Percentiles rank a stretch among this genome's conserved stretches.
phyloP scores from a whole-genome alignment of 192 early-diverging fungal genomes.

The Neocallimastix lanati region DNA sequence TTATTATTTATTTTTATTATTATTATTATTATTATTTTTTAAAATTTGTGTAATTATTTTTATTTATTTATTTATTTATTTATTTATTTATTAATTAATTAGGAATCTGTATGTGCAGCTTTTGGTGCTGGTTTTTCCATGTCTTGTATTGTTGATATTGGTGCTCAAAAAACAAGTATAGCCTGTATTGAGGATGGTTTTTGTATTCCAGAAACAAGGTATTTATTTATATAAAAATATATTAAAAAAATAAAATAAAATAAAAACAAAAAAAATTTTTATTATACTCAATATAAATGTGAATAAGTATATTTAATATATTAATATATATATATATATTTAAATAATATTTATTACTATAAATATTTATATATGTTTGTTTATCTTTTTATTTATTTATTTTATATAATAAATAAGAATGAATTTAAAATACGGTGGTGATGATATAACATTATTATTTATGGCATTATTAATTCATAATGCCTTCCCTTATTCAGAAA shows the following conservation, averaged over 20 bases:
- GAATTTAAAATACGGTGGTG: slow-evolving; percentile 56
- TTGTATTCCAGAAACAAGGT: slow-evolving; percentile 45
- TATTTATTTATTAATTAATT: background rate
- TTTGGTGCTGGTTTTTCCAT: slow-evolving; percentile 73
- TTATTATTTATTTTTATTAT: no score
- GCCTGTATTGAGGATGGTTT: slow-evolving; percentile 73
- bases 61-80: no score
- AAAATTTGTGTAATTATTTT: no score
- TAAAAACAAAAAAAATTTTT: no score
- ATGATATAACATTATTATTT: slow-evolving; percentile 68
- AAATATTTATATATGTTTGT: no score
- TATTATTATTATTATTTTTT: no score
- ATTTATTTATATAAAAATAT: background rate
- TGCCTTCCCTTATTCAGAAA: slow-evolving; percentile 54
- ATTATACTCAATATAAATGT: no score
- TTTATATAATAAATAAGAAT: slow-evolving; percentile 3
- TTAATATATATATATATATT: no score
- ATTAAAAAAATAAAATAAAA: no score
- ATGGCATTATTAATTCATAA: slow-evolving; percentile 39
- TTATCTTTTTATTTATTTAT: no score
- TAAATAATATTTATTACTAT: no score
- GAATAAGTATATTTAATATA: no score
- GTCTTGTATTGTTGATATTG: slow-evolving; percentile 79
- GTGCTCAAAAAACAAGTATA: slow-evolving; percentile 71
- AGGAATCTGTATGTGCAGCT: slow-evolving; percentile 63